Percentiles rank a stretch among this genome's conserved stretches.
Evolutionary conservation across 495 filamentous ascomycete species (phyloP).

Genomic region (Trichoderma orchidacearum): DNA sequence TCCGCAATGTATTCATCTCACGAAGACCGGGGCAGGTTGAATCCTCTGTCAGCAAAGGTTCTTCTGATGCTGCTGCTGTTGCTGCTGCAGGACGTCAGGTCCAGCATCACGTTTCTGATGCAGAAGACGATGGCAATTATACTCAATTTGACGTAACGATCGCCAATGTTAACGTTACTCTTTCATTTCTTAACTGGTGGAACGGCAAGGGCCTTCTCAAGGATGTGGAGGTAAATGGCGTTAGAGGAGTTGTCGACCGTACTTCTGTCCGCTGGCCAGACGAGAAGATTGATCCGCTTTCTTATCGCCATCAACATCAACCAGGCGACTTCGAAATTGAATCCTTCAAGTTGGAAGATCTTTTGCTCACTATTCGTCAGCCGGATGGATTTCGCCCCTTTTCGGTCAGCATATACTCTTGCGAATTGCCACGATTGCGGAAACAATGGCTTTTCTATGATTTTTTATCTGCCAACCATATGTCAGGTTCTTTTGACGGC

Average conservation of each 20-base stretch:
- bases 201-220: conserved; percentile 86
- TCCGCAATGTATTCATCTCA: conserved; percentile 94
- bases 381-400: conserved; percentile 83
- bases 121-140: conserved; percentile 85
- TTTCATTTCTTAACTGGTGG: conserved; percentile 97
- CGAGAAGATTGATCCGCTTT: conserved; percentile 69
- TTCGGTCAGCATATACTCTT: conserved; percentile 86
- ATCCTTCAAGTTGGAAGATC: conserved; percentile 86
- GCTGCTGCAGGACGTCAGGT: conserved; percentile 53
- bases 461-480: conserved; percentile 85
- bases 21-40: conserved; percentile 69
- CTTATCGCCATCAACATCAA: conserved; percentile 72
- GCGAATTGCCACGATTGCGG: conserved; percentile 79
- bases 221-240: conserved; percentile 86
- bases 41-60: conserved; percentile 82
- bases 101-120: conserved; percentile 16
- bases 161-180: conserved; percentile 85
- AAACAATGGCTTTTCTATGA: conserved; percentile 98
- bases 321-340: conserved; percentile 95
- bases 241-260: conserved; percentile 91
- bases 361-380: conserved; percentile 86
- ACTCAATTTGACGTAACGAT: conserved; percentile 95
- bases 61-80: conserved; percentile 70
- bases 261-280: conserved; percentile 60
- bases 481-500: conserved; percentile 91